Evolutionary conservation across 768 basidiomycete genomes (phyloP), one percentile per base, ranked within the genome.

Genomic region (Suillus discolor): DNA sequence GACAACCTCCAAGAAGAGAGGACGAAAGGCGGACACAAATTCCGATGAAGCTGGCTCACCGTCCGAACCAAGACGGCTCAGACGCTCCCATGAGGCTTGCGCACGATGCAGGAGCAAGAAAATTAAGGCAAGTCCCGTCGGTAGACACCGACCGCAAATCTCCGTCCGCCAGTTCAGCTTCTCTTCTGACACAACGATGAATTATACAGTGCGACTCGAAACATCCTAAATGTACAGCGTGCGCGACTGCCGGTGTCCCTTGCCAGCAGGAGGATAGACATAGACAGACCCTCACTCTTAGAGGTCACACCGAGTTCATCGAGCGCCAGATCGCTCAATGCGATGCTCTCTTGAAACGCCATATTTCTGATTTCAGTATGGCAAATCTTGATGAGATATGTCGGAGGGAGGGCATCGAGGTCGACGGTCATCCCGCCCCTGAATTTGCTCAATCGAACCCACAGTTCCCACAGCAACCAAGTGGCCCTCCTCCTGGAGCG

Each of bases 81-180:
- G 93, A 71, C 88, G 93, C 74, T 93, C 93, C 72, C 93, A 95
- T 80, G 93, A 95, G 80, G 93, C 93, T 68, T 95, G 93, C 83
- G 90, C 93, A 69, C 86, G 93, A 77, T 95, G 93, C 85, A 91
- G 93, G 86, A 90, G 89, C 82, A 94, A 95, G 88, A 95, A 95
- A 90, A 95, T 95, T 81, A 95, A 95, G 92, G 91, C 88, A 77
- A 77, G 84, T 79, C 81, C 87, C 88, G 87, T 83, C 82, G 83
- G 81, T 80, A 79, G 78, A 79, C 79, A 84, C 89, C 90, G 89
- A 87, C 89, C 89, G 90, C 90, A 91, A 90, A 85, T 89, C 86
- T 89, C 90, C 88, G 79, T 78, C 77, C 76, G 78, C 80, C 77
- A 79, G 75, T 77, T 70, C 75, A 72, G 78, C 76, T 74, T 71